Conservation (phyloP, 2,329 filamentous ascomycete species). For the Verticillium albo-atrum region DNA sequence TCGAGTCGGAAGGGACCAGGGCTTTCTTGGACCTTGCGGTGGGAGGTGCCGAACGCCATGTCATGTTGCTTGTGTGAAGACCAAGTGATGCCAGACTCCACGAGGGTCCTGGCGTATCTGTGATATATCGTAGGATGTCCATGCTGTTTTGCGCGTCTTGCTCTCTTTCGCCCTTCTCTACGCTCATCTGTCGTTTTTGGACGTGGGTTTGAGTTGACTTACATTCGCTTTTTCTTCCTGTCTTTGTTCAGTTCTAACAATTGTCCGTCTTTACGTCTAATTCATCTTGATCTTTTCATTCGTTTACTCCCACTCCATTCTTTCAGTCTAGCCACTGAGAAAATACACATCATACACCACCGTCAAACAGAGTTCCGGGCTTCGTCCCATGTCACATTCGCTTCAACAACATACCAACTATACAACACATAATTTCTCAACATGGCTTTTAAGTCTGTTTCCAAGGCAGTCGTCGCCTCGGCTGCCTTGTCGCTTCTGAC, state of each 20-base stretch:
- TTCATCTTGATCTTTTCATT: background rate
- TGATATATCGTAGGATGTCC: background rate
- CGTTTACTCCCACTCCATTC: background rate
- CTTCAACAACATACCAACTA: background rate
- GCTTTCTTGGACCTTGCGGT: background rate
- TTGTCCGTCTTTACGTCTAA: background rate
- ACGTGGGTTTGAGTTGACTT: background rate
- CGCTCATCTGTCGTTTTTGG: background rate
- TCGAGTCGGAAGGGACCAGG: background rate
- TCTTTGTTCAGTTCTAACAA: background rate
- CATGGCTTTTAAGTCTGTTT: background rate
- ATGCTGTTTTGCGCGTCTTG: background rate
- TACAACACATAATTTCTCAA: background rate
- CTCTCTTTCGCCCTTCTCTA: background rate
- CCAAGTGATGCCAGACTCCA: background rate
- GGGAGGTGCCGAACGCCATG: background rate
- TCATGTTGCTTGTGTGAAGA: background rate
- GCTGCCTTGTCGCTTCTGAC: slow-evolving; percentile 7
- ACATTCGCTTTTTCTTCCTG: background rate
- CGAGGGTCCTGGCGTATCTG: background rate
- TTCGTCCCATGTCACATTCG: background rate
- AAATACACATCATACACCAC: background rate
- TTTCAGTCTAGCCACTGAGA: background rate
- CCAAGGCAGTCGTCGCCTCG: slow-evolving; percentile 1
- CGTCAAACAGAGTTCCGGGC: background rate